Evolutionary conservation across 305 asterid genomes (phyloP).

Genomic region (Solanum chacoense): DNA sequence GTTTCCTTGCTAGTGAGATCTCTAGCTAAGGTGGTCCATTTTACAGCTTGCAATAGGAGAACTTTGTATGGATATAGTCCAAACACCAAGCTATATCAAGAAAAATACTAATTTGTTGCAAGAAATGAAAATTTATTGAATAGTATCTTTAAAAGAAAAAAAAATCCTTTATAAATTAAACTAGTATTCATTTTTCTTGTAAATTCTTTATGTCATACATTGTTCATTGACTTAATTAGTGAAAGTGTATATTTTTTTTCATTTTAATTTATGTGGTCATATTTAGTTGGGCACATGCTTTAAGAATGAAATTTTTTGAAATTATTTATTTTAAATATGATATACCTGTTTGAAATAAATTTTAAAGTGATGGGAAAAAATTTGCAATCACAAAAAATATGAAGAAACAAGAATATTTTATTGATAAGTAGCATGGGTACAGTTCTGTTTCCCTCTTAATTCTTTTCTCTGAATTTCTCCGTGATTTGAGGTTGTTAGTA

Average conservation of each 20-base stretch:
- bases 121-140: neutral
- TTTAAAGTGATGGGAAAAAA: neutral
- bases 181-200: neutral
- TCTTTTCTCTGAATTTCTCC: too few relatives aligned
- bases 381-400: neutral
- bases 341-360: neutral
- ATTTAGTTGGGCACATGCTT: neutral
- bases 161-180: neutral
- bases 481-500: neutral
- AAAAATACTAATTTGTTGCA: neutral
- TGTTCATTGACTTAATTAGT: neutral
- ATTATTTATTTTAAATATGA: neutral
- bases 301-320: neutral
- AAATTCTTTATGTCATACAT: neutral
- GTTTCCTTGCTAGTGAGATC: neutral
- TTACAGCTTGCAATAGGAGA: neutral
- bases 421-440: neutral
- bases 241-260: neutral
- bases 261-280: neutral
- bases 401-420: neutral
- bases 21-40: neutral
- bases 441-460: neutral
- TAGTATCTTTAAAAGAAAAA: neutral
- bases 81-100: neutral
- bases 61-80: neutral